Conservation (phyloP, 352 stramenopile species). For the Phytophthora megakarya region DNA sequence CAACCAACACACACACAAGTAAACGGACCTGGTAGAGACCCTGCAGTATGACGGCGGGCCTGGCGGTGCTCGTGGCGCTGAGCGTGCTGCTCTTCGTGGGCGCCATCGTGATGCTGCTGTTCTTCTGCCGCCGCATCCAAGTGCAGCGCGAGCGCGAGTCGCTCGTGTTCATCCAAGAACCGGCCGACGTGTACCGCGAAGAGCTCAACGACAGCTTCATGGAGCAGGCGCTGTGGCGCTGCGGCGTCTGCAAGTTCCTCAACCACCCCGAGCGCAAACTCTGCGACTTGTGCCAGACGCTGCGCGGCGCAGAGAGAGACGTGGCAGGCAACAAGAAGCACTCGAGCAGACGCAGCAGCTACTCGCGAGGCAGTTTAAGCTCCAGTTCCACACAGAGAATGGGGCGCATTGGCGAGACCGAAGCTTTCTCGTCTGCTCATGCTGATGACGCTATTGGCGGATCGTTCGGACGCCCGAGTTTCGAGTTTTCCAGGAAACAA, state of each 20-base stretch:
- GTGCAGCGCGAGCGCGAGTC: constrained; percentile 44
- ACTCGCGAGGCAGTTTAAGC: constrained; percentile 30
- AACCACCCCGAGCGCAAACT: constrained; percentile 83
- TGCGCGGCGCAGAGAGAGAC: constrained; percentile 57
- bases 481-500: constrained; percentile 31
- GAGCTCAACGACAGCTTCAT: constrained; percentile 86
- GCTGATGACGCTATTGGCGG: constrained; percentile 42
- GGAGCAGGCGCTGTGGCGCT: constrained; percentile 85
- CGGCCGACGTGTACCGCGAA: constrained; percentile 74
- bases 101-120: constrained; percentile 46
- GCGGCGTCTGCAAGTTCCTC: constrained; percentile 88
- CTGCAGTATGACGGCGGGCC: constrained; percentile 39
- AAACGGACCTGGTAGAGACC: constrained; percentile 8
- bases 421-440: constrained; percentile 46
- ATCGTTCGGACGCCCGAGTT: constrained; percentile 37
- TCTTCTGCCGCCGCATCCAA: constrained; percentile 47
- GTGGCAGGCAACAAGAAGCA: constrained; percentile 43
- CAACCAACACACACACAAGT: constrained; percentile 30
- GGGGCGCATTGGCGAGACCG: constrained; percentile 49
- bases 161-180: constrained; percentile 61
- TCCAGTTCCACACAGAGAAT: constrained; percentile 39
- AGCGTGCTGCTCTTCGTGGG: constrained; percentile 52
- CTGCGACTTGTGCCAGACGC: constrained; percentile 88
- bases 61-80: constrained; percentile 48
- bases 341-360: constrained; percentile 30